Evolutionary conservation across 805 yeast species (phyloP), one percentile per base, ranked within the genome.

Genomic region (Ascoidea tarda): DNA sequence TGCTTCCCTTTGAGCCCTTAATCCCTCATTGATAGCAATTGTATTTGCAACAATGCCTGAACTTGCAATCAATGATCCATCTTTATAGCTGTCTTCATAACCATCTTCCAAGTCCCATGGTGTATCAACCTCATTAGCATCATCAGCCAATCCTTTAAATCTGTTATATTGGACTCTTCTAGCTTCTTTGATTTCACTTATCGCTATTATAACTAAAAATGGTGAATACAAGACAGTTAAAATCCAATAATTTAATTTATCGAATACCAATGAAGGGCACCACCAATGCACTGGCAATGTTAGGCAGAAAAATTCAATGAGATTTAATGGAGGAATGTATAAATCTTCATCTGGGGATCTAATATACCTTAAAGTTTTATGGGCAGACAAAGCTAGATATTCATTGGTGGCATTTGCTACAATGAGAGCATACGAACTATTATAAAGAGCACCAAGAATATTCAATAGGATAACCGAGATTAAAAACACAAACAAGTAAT

Each of bases 81-180:
- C 28, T 21, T 21, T 21, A 21, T 21, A 21, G 28, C 28, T 21
- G 28, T 21, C 28, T 21, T 21, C 28, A 21, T 64, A 87, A 0
- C 95, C 96, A 65, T 87, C 95, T 6, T 82, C 76, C 58, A 87
- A 70, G 57, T 84, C 87, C 95, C 96, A 87, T 60, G 83, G 90
- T 6, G 82, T 75, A 60, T 87, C 86, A 28, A 70, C 59, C 61
- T 84, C 91, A 62, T 85, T 86, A 31, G 89, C 87, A 65, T 87
- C 96, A 63, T 87, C 95, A 0, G 84, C 70, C 16, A 78, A 65
- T 1, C 80, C 78, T 57, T 73, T 75, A 53, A 74, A 68, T 56
- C 95, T 72, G 65, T 87, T 87, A 65, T 84, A 87, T 51, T 73
- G 75, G 21, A 87, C 81, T 59, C 93, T 70, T 58, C 79, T 76